Evolutionary conservation across 139 green algal species (phyloP).

Genomic region (Chlamydomonas schloesseri): DNA sequence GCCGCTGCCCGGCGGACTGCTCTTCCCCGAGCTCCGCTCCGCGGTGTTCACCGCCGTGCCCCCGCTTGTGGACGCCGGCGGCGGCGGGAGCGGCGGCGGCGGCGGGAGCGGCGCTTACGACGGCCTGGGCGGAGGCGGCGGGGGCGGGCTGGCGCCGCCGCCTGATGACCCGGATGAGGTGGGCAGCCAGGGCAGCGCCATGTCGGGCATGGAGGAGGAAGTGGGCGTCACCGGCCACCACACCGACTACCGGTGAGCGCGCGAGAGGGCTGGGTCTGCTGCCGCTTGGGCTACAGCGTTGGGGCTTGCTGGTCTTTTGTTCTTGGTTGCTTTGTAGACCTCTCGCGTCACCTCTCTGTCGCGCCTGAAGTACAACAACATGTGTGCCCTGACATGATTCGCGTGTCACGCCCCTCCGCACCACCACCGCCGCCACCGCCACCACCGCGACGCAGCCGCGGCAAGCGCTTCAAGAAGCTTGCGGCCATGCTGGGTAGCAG

Average conservation of each 20-base stretch:
- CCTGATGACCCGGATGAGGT: slow-evolving; percentile 9
- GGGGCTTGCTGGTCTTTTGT: no score
- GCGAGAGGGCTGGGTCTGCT: no score
- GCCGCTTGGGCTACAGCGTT: no score
- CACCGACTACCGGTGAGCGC: slow-evolving; percentile 30
- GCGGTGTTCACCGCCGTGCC: no score
- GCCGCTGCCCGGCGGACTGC: no score
- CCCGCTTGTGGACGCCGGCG: not conserved
- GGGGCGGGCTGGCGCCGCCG: not conserved
- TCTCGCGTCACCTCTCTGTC: no score
- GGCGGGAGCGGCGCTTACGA: not conserved
- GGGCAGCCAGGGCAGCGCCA: slow-evolving; percentile 11
- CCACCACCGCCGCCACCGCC: no score
- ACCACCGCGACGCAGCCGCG: slow-evolving; percentile 27
- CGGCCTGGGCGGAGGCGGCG: not conserved
- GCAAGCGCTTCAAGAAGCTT: slow-evolving; percentile 53
- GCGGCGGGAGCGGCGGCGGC: not conserved
- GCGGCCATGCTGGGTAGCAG: not conserved
- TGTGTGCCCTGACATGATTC: no score
- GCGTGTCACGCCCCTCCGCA: no score
- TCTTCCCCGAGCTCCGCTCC: no score
- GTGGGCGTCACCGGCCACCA: slow-evolving; percentile 2
- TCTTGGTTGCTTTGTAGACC: no score
- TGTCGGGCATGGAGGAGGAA: slow-evolving; percentile 27
- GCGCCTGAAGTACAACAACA: no score